Evolutionary conservation across 495 filamentous ascomycete genomes (phyloP).

Genomic region (Talaromyces liani): DNA sequence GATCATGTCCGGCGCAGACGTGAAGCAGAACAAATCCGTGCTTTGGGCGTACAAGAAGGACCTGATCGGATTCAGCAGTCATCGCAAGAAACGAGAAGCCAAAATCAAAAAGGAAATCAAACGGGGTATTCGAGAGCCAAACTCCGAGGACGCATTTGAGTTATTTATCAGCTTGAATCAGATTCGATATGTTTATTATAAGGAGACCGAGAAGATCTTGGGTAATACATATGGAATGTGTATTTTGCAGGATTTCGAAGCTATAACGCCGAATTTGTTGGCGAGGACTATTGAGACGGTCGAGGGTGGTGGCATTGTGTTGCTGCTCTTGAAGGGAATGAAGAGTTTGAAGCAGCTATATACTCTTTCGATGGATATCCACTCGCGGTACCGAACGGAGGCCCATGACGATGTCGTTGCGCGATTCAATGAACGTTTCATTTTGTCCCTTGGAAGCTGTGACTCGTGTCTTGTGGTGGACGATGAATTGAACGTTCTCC

Average conservation of each 20-base stretch:
- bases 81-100: constrained; percentile 94
- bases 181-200: constrained; percentile 99
- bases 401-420: constrained; percentile 93
- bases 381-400: constrained; percentile 93
- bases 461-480: constrained; percentile 93
- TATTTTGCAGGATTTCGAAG: constrained; percentile 97
- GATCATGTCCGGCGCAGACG: constrained; percentile 80
- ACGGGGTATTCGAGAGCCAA: constrained; percentile 87
- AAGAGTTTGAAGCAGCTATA: constrained; percentile 95
- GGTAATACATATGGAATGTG: constrained; percentile 99
- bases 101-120: constrained; percentile 99
- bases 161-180: constrained; percentile 94
- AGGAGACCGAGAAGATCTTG: constrained; percentile 99
- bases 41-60: constrained; percentile 99
- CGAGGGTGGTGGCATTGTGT: constrained; percentile 87
- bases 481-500: constrained; percentile 95
- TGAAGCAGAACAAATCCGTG: constrained; percentile 94
- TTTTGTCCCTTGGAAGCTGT: constrained; percentile 90
- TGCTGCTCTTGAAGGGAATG: constrained; percentile 93
- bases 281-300: constrained; percentile 96
- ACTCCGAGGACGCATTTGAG: constrained; percentile 95
- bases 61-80: constrained; percentile 86
- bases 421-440: constrained; percentile 96
- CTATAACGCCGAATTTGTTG: constrained; percentile 90
- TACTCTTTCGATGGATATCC: constrained; percentile 95